Conservation (phyloP, 768 basidiomycete genomes). For the Galerina sulciceps region DNA sequence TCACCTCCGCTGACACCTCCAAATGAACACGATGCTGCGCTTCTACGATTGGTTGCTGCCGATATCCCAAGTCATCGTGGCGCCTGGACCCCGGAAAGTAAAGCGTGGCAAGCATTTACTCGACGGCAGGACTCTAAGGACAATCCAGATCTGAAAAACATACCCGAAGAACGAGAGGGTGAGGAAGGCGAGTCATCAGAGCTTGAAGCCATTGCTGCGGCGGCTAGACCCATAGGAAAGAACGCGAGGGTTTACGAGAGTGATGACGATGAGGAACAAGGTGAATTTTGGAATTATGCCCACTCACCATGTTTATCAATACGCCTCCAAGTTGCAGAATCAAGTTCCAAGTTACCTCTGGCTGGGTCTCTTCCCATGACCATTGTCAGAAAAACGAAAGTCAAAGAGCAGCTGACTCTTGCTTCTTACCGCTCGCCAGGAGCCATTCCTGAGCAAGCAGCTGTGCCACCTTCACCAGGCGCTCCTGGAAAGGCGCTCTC, state of each 20-base stretch:
- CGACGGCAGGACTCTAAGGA: slow-evolving; percentile 33
- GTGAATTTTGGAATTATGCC: neutral
- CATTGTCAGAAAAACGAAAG: slow-evolving; percentile 45
- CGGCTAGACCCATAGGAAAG: neutral
- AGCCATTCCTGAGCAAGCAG: slow-evolving; percentile 34
- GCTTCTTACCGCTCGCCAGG: slow-evolving; percentile 64
- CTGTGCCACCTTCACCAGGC: slow-evolving; percentile 35
- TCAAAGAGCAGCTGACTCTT: slow-evolving; percentile 46
- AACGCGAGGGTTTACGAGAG: neutral
- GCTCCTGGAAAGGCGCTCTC: slow-evolving; percentile 32
- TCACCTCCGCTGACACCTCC: slow-evolving; percentile 17
- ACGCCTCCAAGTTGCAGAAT: neutral
- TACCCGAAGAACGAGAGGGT: slow-evolving; percentile 34
- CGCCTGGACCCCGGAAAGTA: slow-evolving; percentile 68
- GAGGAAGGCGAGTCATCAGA: slow-evolving; percentile 23
- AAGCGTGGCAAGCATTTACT: slow-evolving; percentile 69
- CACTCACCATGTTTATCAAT: neutral
- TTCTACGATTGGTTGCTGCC: slow-evolving; percentile 69
- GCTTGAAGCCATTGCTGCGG: neutral
- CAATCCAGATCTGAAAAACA: slow-evolving; percentile 19
- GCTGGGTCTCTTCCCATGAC: slow-evolving; percentile 67
- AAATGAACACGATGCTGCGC: slow-evolving; percentile 39
- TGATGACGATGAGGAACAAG: slow-evolving; percentile 11
- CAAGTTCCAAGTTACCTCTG: slow-evolving; percentile 28
- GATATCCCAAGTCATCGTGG: slow-evolving; percentile 71